phyloP scores from a whole-genome alignment of 1,139 yeast genomes.

The Sugiyamaella neomexicana region DNA sequence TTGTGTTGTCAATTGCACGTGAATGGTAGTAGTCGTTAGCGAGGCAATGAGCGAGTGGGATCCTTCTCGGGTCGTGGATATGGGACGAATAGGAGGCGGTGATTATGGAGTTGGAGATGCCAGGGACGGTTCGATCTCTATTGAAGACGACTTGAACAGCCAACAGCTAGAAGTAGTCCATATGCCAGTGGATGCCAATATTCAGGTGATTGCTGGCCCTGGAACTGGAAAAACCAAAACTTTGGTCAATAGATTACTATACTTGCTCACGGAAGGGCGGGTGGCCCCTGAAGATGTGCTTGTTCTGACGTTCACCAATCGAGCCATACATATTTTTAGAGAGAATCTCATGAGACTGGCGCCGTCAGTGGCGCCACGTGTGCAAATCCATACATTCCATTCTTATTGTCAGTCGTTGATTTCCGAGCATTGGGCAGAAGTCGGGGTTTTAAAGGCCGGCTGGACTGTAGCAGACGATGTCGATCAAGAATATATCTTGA shows the following conservation, averaged over 20 bases:
- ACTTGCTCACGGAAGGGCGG: constrained; percentile 51
- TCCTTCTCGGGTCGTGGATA: background rate
- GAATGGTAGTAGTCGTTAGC: background rate
- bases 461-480: constrained; percentile 58
- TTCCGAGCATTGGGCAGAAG: constrained; percentile 52
- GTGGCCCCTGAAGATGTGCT: constrained; percentile 60
- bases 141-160: constrained; percentile 46
- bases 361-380: constrained; percentile 35
- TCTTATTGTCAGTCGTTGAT: constrained; percentile 69
- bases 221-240: constrained; percentile 84
- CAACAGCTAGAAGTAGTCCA: constrained; percentile 65
- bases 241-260: constrained; percentile 68
- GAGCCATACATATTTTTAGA: constrained; percentile 66
- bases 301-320: constrained; percentile 87
- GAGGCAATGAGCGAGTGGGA: background rate
- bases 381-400: constrained; percentile 83
- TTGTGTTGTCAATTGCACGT: background rate
- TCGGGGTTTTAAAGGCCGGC: constrained; percentile 46
- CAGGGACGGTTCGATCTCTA: background rate
- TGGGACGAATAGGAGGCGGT: background rate
- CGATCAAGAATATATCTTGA: constrained; percentile 23
- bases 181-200: constrained; percentile 50
- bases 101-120: background rate
- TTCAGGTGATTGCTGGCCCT: constrained; percentile 89
- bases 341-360: constrained; percentile 60